A percentile compares a stretch with the other conserved stretches of the same genome.
These are phyloP conservation scores for Butyriboletus loyo DNA, from an alignment of 768 basidiomycete genomes.

Conservation along the genomic window DNA sequence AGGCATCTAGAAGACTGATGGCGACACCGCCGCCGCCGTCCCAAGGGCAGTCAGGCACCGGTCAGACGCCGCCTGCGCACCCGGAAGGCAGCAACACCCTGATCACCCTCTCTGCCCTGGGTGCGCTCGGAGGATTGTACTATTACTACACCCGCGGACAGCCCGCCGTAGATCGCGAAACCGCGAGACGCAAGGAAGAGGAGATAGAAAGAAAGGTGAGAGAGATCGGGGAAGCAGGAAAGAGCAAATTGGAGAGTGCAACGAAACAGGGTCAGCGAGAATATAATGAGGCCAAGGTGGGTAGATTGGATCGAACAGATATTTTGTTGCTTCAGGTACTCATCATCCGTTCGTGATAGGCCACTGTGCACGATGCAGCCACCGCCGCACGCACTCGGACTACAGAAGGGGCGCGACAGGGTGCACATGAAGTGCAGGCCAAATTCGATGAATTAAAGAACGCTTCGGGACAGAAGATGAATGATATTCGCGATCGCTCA, in stretches of 20 bases:
- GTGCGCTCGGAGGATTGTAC: constrained; percentile 36
- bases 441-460: constrained; percentile 25
- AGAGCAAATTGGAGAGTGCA: constrained; percentile 25
- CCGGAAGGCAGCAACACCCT: constrained; percentile 24
- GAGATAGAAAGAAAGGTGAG: constrained; percentile 29
- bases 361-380: constrained; percentile 19
- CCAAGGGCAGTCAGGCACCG: constrained; percentile 2
- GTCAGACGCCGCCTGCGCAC: neutral
- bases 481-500: constrained; percentile 23
- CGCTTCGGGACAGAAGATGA: constrained; percentile 24
- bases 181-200: constrained; percentile 33
- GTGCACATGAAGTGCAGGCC: constrained; percentile 24
- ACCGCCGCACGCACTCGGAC: constrained; percentile 15
- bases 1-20: constrained; percentile 14
- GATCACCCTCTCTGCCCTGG: constrained; percentile 31
- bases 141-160: constrained; percentile 34
- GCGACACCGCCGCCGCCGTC: constrained; percentile 13
- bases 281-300: constrained; percentile 37
- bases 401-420: constrained; percentile 23
- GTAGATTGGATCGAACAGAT: neutral
- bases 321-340: neutral
- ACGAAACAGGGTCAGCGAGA: constrained; percentile 30
- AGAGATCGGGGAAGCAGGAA: constrained; percentile 30
- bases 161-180: constrained; percentile 18
- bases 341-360: neutral